Evolutionary conservation across 495 filamentous ascomycete genomes (phyloP).

Genomic region (Tuber microsphaerosporum): DNA sequence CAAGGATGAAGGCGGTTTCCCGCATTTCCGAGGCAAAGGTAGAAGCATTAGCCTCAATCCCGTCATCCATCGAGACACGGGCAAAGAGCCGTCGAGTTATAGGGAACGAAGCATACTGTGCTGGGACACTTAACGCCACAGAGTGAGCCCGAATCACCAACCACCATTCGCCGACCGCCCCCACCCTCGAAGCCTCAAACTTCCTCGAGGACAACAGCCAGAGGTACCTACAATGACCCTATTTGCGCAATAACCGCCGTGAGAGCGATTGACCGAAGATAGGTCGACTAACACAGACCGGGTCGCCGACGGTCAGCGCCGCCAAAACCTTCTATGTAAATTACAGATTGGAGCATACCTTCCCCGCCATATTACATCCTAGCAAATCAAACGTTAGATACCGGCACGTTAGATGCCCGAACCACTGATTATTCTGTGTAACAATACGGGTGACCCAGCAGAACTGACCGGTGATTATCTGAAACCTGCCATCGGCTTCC

Average conservation of each 20-base stretch:
- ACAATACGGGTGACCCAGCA: conserved; percentile 20
- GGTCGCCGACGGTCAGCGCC: not conserved
- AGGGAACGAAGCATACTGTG: conserved; percentile 71
- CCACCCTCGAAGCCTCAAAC: conserved; percentile 3
- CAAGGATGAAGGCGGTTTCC: conserved; percentile 85
- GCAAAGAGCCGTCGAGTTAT: conserved; percentile 79
- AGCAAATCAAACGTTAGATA: conserved; percentile 23
- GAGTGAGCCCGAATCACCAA: not conserved
- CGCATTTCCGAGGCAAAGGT: conserved; percentile 94
- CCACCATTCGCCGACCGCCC: not conserved
- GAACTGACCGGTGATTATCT: conserved; percentile 64
- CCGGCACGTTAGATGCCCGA: conserved; percentile 30
- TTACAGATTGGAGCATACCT: conserved; percentile 45
- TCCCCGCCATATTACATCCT: conserved; percentile 98
- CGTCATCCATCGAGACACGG: conserved; percentile 76
- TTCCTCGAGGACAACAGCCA: conserved; percentile 18
- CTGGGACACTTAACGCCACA: conserved; percentile 55
- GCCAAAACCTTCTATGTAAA: not conserved
- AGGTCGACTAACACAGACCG: conserved; percentile 53
- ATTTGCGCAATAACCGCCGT: conserved; percentile 88
- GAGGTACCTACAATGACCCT: conserved; percentile 58
- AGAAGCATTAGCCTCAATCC: conserved; percentile 82
- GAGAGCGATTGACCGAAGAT: conserved; percentile 78
- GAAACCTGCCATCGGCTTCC: conserved; percentile 50
- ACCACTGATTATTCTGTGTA: conserved; percentile 25